These are phyloP conservation scores for Sporothrix globosa DNA, from an alignment of 2,329 filamentous ascomycete species.

Conservation along the genomic window DNA sequence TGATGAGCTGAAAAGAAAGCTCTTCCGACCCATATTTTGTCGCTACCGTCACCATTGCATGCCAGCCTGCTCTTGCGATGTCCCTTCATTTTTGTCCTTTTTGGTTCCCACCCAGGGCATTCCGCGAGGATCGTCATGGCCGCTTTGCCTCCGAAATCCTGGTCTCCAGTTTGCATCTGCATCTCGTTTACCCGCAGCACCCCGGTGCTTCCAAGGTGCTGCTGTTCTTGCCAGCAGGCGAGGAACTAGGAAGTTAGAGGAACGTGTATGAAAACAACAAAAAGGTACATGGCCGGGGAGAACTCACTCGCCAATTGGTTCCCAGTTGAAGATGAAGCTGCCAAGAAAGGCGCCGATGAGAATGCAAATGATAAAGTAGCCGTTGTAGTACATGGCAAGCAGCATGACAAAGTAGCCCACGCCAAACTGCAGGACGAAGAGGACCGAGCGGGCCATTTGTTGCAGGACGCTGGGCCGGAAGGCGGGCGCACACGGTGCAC, in stretches of 20 bases:
- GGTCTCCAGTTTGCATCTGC: neutral
- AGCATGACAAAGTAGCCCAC: constrained; percentile 81
- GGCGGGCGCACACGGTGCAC: neutral
- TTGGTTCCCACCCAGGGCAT: too few relatives aligned
- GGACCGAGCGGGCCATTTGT: constrained; percentile 65
- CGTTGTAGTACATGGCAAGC: constrained; percentile 65
- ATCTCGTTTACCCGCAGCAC: neutral
- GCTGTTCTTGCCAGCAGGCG: neutral
- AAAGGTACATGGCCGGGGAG: neutral
- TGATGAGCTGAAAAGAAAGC: too few relatives aligned
- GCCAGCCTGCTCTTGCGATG: too few relatives aligned
- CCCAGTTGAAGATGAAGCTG: constrained; percentile 74
- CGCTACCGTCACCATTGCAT: too few relatives aligned
- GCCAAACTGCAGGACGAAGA: constrained; percentile 73
- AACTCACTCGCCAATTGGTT: constrained; percentile 47
- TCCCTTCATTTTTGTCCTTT: too few relatives aligned
- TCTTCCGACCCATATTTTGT: too few relatives aligned
- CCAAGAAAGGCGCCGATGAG: constrained; percentile 76
- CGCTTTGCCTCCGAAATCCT: neutral
- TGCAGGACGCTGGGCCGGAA: constrained; percentile 65
- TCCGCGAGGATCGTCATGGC: neutral
- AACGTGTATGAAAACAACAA: neutral
- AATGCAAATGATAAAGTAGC: constrained; percentile 80
- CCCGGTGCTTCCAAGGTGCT: neutral
- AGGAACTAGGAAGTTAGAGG: neutral